Conservation (phyloP, 176 grass and related monocot genomes). For the Luzula sylvatica region DNA sequence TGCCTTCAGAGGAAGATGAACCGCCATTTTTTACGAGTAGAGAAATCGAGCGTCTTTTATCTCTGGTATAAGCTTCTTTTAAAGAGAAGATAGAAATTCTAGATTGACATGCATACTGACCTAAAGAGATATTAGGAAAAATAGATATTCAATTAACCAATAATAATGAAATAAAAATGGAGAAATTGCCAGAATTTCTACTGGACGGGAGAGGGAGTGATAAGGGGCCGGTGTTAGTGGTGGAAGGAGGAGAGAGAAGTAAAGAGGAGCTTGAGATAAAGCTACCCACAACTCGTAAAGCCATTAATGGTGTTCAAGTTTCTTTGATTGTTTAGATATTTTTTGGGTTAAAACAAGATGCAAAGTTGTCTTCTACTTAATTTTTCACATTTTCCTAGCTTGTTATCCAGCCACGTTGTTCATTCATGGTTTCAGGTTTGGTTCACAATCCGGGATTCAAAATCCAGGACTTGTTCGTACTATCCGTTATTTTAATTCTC, state of each 20-base stretch:
- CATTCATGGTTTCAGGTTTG: too few relatives aligned
- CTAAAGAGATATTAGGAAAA: neutral
- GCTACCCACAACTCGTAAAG: slow-evolving; percentile 6
- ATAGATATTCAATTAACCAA: neutral
- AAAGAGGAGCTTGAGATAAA: slow-evolving; percentile 11
- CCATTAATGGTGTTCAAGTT: neutral
- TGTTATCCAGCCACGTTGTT: too few relatives aligned
- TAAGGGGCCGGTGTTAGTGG: slow-evolving; percentile 3
- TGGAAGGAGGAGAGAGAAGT: neutral
- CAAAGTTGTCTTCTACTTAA: neutral
- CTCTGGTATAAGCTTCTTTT: slow-evolving; percentile 10
- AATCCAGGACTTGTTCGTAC: too few relatives aligned
- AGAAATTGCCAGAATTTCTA: slow-evolving; percentile 1
- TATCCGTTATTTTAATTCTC: too few relatives aligned
- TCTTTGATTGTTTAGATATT: slow-evolving; percentile 1
- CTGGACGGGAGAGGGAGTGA: slow-evolving; percentile 19
- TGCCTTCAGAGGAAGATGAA: slow-evolving; percentile 27
- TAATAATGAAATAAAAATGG: neutral
- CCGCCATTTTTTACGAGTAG: slow-evolving; percentile 25
- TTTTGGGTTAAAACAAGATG: slow-evolving; percentile 1
- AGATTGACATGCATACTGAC: neutral
- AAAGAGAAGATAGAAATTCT: slow-evolving; percentile 16
- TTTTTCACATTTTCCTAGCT: too few relatives aligned
- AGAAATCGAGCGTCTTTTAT: slow-evolving; percentile 25
- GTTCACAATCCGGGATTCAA: too few relatives aligned